Conservation (phyloP, 2,329 filamentous ascomycete species). For the Diaporthe amygdali region DNA sequence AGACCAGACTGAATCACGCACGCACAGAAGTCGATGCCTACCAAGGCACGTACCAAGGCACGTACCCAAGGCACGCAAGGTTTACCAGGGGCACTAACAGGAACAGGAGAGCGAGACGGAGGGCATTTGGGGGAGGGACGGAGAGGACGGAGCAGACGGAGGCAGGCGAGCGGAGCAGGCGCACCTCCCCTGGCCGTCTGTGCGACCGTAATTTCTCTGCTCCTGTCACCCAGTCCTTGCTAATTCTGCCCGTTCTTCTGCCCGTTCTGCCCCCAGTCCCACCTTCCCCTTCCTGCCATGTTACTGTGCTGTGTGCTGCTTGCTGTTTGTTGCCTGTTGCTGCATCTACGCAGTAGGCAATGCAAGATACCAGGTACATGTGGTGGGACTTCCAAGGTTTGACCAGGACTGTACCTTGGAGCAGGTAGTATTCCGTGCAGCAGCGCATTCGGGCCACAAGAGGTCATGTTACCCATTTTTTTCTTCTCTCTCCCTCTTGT, state of each 20-base stretch:
- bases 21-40: not conserved
- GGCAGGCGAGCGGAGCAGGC: not conserved
- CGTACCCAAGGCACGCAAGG: too few relatives aligned
- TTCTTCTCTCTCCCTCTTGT: not conserved
- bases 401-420: not conserved
- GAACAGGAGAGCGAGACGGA: not conserved
- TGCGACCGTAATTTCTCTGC: conserved; percentile 1
- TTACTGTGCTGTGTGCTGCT: not conserved
- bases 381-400: too few relatives aligned
- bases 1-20: not conserved
- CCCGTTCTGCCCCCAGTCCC: not conserved
- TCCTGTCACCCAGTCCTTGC: too few relatives aligned
- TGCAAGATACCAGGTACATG: not conserved
- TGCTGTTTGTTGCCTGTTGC: not conserved
- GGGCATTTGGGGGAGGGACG: not conserved
- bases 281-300: not conserved
- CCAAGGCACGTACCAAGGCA: too few relatives aligned
- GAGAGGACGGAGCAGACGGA: not conserved
- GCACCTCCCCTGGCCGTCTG: not conserved
- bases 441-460: not conserved
- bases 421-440: not conserved
- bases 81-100: too few relatives aligned
- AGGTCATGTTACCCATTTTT: not conserved
- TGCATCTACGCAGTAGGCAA: not conserved
- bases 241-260: too few relatives aligned